Conservation (phyloP, 176 grass and related monocot species). For the Eleusine indica region DNA sequence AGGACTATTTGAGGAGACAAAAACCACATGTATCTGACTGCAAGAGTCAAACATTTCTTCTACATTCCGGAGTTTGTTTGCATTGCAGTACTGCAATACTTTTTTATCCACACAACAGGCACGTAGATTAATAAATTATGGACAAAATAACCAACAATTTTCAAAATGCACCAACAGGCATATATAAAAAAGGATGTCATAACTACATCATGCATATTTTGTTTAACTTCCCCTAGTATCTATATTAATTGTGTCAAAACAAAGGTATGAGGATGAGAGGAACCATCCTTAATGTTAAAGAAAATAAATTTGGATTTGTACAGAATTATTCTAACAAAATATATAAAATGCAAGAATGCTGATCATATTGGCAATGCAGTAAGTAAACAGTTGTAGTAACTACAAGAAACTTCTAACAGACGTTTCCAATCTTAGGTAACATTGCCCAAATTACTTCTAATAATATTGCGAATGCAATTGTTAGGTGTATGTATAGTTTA, state of each 20-base stretch:
- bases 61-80: background rate
- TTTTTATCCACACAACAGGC: background rate
- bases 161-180: background rate
- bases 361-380: background rate
- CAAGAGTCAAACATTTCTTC: background rate
- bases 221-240: background rate
- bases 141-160: conserved; percentile 1
- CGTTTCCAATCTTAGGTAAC: background rate
- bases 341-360: background rate
- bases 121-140: background rate
- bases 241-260: background rate
- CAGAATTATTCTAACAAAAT: too few relatives aligned
- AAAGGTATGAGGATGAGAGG: background rate
- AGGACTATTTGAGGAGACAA: conserved; percentile 12
- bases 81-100: background rate
- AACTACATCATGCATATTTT: background rate
- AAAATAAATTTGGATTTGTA: background rate
- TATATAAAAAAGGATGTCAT: background rate
- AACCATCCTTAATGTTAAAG: background rate
- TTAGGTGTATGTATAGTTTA: background rate
- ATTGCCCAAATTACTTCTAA: background rate
- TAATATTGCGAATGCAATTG: background rate
- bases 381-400: background rate
- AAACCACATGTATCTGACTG: background rate
- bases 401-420: conserved; percentile 10